Conservation (phyloP, 495 filamentous ascomycete species). For the Hypoxylon lenormandii region DNA sequence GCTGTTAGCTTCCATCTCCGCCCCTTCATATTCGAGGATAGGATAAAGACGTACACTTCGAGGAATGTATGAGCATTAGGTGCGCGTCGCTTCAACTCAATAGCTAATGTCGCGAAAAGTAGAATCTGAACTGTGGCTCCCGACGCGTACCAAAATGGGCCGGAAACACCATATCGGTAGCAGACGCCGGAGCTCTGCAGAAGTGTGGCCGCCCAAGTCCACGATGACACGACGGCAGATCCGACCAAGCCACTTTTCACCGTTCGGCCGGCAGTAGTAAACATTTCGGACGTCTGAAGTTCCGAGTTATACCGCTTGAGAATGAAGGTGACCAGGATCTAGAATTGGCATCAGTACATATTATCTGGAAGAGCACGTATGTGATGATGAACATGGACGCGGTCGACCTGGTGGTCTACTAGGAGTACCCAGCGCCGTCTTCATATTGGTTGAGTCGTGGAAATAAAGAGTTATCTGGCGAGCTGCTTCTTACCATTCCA, state of each 20-base stretch:
- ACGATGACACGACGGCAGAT: slow-evolving; percentile 92
- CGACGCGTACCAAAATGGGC: slow-evolving; percentile 88
- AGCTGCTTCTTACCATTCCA: slow-evolving; percentile 72
- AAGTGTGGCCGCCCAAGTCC: slow-evolving; percentile 91
- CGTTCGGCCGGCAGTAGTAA: slow-evolving; percentile 91
- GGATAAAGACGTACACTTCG: slow-evolving; percentile 75
- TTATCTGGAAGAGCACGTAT: not conserved
- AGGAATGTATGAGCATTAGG: slow-evolving; percentile 90
- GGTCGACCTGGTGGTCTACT: not conserved
- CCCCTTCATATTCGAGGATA: slow-evolving; percentile 55
- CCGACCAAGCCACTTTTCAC: slow-evolving; percentile 96
- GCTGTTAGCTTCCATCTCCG: slow-evolving; percentile 23
- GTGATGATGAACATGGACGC: not conserved
- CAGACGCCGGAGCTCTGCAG: slow-evolving; percentile 88
- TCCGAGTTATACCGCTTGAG: slow-evolving; percentile 90
- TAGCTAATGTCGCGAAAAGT: slow-evolving; percentile 91
- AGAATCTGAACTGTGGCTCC: slow-evolving; percentile 80
- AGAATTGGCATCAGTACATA: slow-evolving; percentile 29
- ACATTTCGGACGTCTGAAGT: slow-evolving; percentile 96
- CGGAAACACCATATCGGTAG: slow-evolving; percentile 91
- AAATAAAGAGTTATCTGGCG: not conserved
- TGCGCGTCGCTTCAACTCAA: slow-evolving; percentile 88
- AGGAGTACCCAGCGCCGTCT: slow-evolving; percentile 60
- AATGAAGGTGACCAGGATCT: slow-evolving; percentile 78
- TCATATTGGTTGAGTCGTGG: not conserved